Percentiles rank a stretch among this genome's conserved stretches.
These are phyloP conservation scores for Gryganskiella cystojenkinii DNA, from an alignment of 192 early-diverging fungal genomes.

Conservation along the genomic window DNA sequence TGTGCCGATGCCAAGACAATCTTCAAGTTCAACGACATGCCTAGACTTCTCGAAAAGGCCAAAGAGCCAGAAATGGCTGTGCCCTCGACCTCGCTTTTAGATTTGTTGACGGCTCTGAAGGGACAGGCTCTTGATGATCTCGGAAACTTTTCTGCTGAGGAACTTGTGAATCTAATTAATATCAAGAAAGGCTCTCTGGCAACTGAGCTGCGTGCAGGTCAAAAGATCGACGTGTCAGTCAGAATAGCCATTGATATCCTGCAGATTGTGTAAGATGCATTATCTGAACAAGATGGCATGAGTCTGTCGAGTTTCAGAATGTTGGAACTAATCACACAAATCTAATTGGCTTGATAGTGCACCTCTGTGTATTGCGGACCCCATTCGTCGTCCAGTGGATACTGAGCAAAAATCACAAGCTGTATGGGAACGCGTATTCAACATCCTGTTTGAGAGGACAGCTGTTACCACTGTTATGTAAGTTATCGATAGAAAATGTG, in stretches of 20 bases:
- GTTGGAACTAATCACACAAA: too few relatives aligned
- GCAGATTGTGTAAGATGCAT: constrained; percentile 1
- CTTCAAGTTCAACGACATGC: constrained; percentile 8
- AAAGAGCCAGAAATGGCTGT: constrained; percentile 9
- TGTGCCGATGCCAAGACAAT: constrained; percentile 9
- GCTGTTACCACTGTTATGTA: not conserved
- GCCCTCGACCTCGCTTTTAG: not conserved
- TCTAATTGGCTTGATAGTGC: too few relatives aligned
- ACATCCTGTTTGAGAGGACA: not conserved
- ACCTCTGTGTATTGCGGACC: too few relatives aligned
- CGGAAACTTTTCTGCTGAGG: constrained; percentile 5
- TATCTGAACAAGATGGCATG: too few relatives aligned
- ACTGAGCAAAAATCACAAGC: not conserved
- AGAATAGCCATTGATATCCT: constrained; percentile 4
- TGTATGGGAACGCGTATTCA: not conserved
- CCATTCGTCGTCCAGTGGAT: too few relatives aligned
- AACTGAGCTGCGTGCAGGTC: not conserved
- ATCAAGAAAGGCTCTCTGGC: constrained; percentile 4
- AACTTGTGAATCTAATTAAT: constrained; percentile 15
- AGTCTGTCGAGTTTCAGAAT: too few relatives aligned
- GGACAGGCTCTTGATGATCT: constrained; percentile 13
- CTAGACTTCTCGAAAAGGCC: constrained; percentile 6
- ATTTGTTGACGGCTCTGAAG: constrained; percentile 7
- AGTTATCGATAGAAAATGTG: not conserved
- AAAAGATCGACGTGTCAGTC: not conserved